Evolutionary conservation across 768 basidiomycete species (phyloP), one percentile per base, ranked within the genome.

Genomic region (Boletus fagicola): DNA sequence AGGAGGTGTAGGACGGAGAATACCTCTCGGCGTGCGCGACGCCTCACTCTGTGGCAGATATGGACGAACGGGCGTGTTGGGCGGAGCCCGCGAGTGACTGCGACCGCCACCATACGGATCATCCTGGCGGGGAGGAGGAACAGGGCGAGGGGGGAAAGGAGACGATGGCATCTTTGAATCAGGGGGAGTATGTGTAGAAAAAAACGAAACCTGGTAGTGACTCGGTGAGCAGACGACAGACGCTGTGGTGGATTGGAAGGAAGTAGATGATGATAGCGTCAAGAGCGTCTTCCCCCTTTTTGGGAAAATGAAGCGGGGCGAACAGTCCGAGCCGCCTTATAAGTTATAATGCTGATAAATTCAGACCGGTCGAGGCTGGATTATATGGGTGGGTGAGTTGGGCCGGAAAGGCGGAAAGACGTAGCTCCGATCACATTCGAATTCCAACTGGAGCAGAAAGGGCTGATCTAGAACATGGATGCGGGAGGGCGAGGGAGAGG

Each of bases 361-460:
- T 62, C 59, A 67, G 65, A 64, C 66, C 36, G 62, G 58, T 54
- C 66, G 57, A 59, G 63, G 49, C 62, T 54, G 53, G 51, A 54
- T 18, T 4, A 8, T 42, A 26, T n/a, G 11, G 38, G 40, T 13
- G 31, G 6, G 55, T 45, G 42, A 30, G 35, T 55, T 20, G 33
- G 49, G 43, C 43, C 35, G 38, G 43, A n/a, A 28, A 31, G 45
- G 12, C 24, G 31, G 35, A n/a, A 24, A 44, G 50, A 52, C 45
- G 51, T 24, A 40, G 39, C 18, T 52, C 47, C 33, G 49, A 53
- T 53, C 49, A 40, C 55, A 67, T 69, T 69, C 67, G 52, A 67
- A 65, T 67, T 53, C 51, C 45, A n/a, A 59, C 66, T 44, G 43
- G 15, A 24, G 36, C 10, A 24, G 5, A 22, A 45, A 33, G 15